Conservation (phyloP, 805 yeast genomes). For the Metahyphopichia silvanorum region DNA sequence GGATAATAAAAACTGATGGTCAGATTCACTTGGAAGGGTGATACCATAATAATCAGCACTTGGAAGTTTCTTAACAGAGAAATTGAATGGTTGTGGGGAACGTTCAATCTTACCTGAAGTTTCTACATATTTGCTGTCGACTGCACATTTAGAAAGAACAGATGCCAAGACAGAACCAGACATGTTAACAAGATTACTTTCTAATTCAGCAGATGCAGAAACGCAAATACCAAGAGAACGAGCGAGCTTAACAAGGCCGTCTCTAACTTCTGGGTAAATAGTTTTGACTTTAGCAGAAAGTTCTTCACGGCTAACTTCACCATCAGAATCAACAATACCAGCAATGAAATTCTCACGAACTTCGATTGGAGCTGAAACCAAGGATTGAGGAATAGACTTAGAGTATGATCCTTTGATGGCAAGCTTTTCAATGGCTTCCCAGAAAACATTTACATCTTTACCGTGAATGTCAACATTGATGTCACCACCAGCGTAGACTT, state of each 20-base stretch:
- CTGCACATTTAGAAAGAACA: slow-evolving; percentile 22
- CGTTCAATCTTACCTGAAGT: slow-evolving; percentile 12
- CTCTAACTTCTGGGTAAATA: slow-evolving; percentile 23
- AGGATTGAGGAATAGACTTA: slow-evolving; percentile 24
- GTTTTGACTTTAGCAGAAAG: slow-evolving; percentile 28
- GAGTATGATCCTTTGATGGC: slow-evolving; percentile 14
- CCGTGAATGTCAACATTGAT: slow-evolving; percentile 3
- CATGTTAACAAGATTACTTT: slow-evolving; percentile 14
- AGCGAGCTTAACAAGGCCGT: slow-evolving; percentile 34
- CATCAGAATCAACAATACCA: slow-evolving; percentile 42
- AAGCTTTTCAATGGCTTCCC: slow-evolving; percentile 19
- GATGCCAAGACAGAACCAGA: slow-evolving; percentile 15
- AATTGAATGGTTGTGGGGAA: slow-evolving; percentile 20
- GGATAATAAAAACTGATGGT: slow-evolving; percentile 41
- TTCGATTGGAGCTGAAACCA: slow-evolving; percentile 32
- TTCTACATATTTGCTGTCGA: slow-evolving; percentile 11
- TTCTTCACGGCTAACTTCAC: slow-evolving; percentile 17
- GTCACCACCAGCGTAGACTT: slow-evolving; percentile 3
- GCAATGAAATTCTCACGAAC: slow-evolving; percentile 44
- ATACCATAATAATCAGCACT: slow-evolving; percentile 42
- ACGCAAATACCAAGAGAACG: slow-evolving; percentile 43
- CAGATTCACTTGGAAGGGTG: slow-evolving; percentile 36
- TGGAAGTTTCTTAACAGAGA: slow-evolving; percentile 20
- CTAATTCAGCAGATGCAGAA: slow-evolving; percentile 22
- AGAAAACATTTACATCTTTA: slow-evolving; percentile 20